phyloP scores from a whole-genome alignment of 2,329 filamentous ascomycete genomes.

The Orbilia quercus region DNA sequence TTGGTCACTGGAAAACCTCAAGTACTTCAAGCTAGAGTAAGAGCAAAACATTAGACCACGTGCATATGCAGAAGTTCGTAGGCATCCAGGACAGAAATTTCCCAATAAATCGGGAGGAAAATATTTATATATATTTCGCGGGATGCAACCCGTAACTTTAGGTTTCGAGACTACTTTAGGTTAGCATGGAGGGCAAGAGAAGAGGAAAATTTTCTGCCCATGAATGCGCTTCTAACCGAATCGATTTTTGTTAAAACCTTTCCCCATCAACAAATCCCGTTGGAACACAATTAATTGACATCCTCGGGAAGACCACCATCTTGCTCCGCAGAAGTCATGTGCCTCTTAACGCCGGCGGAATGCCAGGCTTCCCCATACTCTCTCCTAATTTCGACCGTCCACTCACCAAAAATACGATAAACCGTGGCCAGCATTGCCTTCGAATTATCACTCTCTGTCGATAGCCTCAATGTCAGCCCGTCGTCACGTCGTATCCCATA shows the following conservation, averaged over 20 bases:
- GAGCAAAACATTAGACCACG: too few relatives aligned
- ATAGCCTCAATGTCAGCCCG: slow-evolving; percentile 21
- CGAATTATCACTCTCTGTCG: neutral
- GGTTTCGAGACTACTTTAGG: slow-evolving; percentile 1
- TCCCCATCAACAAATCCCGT: slow-evolving; percentile 37
- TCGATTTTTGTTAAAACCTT: slow-evolving; percentile 5
- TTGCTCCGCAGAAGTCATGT: slow-evolving; percentile 35
- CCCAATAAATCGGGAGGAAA: too few relatives aligned
- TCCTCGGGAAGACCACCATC: slow-evolving; percentile 35
- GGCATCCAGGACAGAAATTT: too few relatives aligned
- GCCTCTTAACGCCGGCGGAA: slow-evolving; percentile 11
- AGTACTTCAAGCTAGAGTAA: too few relatives aligned
- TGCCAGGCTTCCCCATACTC: slow-evolving; percentile 20
- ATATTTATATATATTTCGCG: too few relatives aligned
- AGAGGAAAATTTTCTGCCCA: slow-evolving; percentile 12
- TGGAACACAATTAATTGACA: slow-evolving; percentile 23
- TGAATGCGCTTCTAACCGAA: slow-evolving; percentile 15
- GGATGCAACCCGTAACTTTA: too few relatives aligned
- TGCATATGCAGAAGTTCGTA: too few relatives aligned
- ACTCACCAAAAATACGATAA: neutral
- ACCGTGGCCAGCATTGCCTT: neutral
- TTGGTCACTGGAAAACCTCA: too few relatives aligned
- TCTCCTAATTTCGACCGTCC: neutral
- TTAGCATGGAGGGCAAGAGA: slow-evolving; percentile 22
- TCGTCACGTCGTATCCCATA: slow-evolving; percentile 14